phyloP scores from a whole-genome alignment of 352 stramenopile genomes.

The Phytophthora uliginosa region DNA sequence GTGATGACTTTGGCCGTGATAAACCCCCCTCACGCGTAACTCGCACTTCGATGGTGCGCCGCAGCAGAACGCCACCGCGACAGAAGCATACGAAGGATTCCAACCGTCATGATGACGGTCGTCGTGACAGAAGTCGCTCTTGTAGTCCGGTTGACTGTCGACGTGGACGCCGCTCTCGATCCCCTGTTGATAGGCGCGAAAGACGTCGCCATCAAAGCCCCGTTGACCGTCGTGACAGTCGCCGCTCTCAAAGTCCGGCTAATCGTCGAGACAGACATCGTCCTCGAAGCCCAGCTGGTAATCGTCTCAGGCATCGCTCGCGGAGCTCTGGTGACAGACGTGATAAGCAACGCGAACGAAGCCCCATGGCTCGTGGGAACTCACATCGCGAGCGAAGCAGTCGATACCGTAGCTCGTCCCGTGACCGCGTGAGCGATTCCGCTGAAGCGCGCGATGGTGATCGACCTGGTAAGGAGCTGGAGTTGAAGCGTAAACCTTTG shows the following conservation, averaged over 20 bases:
- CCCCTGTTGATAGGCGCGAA: slow-evolving; percentile 5
- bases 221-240: slow-evolving; percentile 6
- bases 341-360: slow-evolving; percentile 11
- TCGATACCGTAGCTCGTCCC: slow-evolving; percentile 18
- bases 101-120: slow-evolving; percentile 13
- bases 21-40: slow-evolving; percentile 13
- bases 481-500: slow-evolving; percentile 33
- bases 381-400: slow-evolving; percentile 14
- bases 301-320: slow-evolving; percentile 18
- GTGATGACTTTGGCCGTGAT: slow-evolving; percentile 40
- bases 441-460: slow-evolving; percentile 3
- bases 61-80: slow-evolving; percentile 27
- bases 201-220: slow-evolving; percentile 25
- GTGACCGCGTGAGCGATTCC: slow-evolving; percentile 10
- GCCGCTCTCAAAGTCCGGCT: slow-evolving; percentile 11
- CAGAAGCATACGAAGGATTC: slow-evolving; percentile 1
- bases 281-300: slow-evolving; percentile 18
- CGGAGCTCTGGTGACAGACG: slow-evolving; percentile 18
- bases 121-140: slow-evolving; percentile 27
- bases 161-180: slow-evolving; percentile 23
- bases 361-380: slow-evolving; percentile 2
- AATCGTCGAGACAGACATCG: slow-evolving; percentile 17
- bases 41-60: slow-evolving; percentile 5
- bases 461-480: slow-evolving; percentile 19
- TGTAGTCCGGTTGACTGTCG: slow-evolving; percentile 12